These are phyloP conservation scores for Nakazawaea wyomingensis DNA, from an alignment of 805 yeast species.

Conservation along the genomic window DNA sequence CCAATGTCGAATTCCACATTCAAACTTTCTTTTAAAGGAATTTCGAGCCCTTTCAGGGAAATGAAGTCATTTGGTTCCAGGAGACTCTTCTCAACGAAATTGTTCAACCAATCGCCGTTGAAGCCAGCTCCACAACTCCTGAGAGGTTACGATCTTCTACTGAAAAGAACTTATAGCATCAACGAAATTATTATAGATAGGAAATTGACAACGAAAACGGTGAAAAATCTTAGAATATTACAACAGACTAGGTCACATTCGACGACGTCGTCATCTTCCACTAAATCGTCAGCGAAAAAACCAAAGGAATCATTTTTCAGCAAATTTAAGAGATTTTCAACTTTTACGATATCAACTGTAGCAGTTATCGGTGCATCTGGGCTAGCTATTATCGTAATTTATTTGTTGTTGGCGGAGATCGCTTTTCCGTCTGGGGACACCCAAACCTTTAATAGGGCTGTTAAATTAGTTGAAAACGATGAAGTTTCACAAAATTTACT, in stretches of 20 bases:
- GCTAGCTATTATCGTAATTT: constrained; percentile 61
- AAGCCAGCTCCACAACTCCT: neutral
- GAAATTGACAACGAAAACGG: neutral
- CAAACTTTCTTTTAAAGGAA: neutral
- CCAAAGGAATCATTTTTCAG: constrained; percentile 38
- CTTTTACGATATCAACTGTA: constrained; percentile 56
- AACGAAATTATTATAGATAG: constrained; percentile 6
- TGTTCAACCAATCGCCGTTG: neutral
- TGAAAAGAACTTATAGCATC: constrained; percentile 1
- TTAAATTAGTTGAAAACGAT: constrained; percentile 67
- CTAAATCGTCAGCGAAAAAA: constrained; percentile 7
- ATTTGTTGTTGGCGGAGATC: constrained; percentile 72
- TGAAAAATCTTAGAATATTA: constrained; percentile 1
- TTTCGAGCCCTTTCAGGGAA: neutral
- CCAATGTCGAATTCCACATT: neutral
- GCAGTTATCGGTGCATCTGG: constrained; percentile 68
- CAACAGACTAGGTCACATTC: constrained; percentile 4
- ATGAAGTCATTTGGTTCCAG: neutral
- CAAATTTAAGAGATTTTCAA: constrained; percentile 48
- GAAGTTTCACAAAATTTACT: constrained; percentile 52
- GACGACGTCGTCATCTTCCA: neutral
- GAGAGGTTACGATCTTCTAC: constrained; percentile 2
- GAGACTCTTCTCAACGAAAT: neutral
- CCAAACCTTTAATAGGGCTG: constrained; percentile 82
- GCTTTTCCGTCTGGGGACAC: constrained; percentile 91